Base-by-base conservation (phyloP, 495 filamentous ascomycete genomes). In the Gamarada debralockiae region DNA sequence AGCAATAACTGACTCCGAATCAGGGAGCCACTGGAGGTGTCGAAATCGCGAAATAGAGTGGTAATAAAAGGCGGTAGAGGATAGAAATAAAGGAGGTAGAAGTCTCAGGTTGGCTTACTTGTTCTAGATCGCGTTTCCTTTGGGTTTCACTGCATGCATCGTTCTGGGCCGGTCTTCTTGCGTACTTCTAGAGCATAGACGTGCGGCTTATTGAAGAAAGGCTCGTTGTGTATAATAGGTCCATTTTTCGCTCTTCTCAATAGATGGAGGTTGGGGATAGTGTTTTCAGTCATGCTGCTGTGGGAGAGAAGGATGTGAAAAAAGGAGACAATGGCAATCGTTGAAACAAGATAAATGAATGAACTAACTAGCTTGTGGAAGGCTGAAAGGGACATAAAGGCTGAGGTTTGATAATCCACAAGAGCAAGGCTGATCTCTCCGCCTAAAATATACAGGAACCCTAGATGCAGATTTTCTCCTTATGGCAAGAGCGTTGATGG, bases 21-120 rank as follows among this genome's bases (percentile, higher is more conserved):
- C n/a, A 86, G 8, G 86, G 86, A 64, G 87, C 85, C 15, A 80
- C 75, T 27, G 87, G 84, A 33, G 89, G 88, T 71, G 84, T 92
- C 48, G 90, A 95, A 73, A 91, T 95, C 56, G 15, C 58, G n/a
- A 63, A 63, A 53, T 63, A 63, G 34, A 44, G 14, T 37, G 33
- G 18, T 44, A 14, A 50, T 29, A 50, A 9, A 39, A 20, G 36
- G 42, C 42, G 45, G 52, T 50, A 33, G 14, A 45, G 29, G 33
- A 9, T 22, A 21, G 27, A 25, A 37, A 2, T 10, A 29, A 27
- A 23, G 31, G 47, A 50, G 18, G n/a, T 27, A 39, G 47, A 8
- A 50, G 14, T 14, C 13, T 39, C 17, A 6, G 36, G 14, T 14
- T 34, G 17, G 36, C 13, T 14, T 39, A 4, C 36, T 3, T 39